Conservation (phyloP, 2,329 filamentous ascomycete species). For the Trichoderma harzianum region DNA sequence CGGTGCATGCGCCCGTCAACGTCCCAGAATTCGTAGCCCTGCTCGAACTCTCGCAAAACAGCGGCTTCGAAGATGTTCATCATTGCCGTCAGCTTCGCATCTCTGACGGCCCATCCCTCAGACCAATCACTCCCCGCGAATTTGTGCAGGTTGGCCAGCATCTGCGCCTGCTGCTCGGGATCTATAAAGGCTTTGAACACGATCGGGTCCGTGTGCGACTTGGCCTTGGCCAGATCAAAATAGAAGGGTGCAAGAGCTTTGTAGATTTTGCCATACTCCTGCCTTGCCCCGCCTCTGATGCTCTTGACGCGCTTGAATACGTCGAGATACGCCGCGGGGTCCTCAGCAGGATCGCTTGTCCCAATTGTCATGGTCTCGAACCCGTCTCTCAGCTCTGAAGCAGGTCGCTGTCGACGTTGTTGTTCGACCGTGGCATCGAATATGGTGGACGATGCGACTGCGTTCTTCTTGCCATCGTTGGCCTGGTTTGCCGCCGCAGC, state of each 20-base stretch:
- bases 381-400: conserved; percentile 53
- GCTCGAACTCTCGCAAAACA: conserved; percentile 86
- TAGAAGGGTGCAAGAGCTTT: conserved; percentile 87
- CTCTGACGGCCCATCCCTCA: conserved; percentile 66
- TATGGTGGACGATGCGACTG: conserved; percentile 48
- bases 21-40: conserved; percentile 85
- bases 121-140: conserved; percentile 82
- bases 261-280: conserved; percentile 90
- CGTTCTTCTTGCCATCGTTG: conserved; percentile 22
- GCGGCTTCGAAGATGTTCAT: conserved; percentile 84
- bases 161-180: conserved; percentile 85
- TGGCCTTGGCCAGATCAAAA: conserved; percentile 69
- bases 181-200: conserved; percentile 85
- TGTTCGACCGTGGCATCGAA: conserved; percentile 73
- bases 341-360: conserved; percentile 47
- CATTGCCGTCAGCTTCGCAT: conserved; percentile 71
- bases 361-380: conserved; percentile 73
- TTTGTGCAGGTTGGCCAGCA: conserved; percentile 74
- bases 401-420: conserved; percentile 46
- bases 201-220: conserved; percentile 73
- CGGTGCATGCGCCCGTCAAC: conserved; percentile 83
- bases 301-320: conserved; percentile 71
- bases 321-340: conserved; percentile 63
- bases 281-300: conserved; percentile 76
- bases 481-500: conserved; percentile 22